Conservation (phyloP, 73 alveolate genomes). For the Paramecium bursaria region DNA sequence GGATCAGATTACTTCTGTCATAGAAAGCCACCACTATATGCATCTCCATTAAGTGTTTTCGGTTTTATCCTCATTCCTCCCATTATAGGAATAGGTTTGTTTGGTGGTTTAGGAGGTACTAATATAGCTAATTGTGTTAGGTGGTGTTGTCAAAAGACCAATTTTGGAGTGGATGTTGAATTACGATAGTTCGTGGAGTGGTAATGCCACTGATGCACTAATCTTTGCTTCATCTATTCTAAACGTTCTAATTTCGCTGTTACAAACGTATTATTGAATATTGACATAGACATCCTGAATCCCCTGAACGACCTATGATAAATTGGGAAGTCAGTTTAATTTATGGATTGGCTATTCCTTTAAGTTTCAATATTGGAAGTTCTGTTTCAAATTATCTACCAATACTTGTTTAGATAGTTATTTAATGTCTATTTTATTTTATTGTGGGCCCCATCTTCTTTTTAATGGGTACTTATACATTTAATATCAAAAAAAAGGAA, state of each 20-base stretch:
- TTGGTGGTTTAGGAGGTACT: conserved; percentile 60
- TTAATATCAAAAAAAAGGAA: no score
- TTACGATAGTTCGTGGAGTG: conserved; percentile 11
- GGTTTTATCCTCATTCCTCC: conserved; percentile 41
- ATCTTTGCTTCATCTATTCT: conserved; percentile 15
- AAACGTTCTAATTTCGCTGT: background rate
- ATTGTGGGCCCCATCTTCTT: background rate
- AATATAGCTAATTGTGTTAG: background rate
- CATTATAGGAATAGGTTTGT: conserved; percentile 27
- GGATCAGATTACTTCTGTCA: no score
- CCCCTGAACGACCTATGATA: conserved; percentile 53
- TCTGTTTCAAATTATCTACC: conserved; percentile 29
- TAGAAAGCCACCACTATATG: no score
- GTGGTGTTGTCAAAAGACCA: conserved; percentile 56
- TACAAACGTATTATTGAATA: conserved; percentile 1
- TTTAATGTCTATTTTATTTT: background rate
- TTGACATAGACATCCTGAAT: conserved; percentile 40
- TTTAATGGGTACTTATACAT: conserved; percentile 2
- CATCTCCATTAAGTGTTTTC: no score
- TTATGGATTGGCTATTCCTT: conserved; percentile 34
- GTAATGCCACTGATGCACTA: conserved; percentile 9
- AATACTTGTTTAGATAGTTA: background rate
- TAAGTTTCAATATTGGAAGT: conserved; percentile 30
- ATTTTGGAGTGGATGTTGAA: conserved; percentile 1
- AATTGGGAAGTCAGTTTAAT: conserved; percentile 26